phyloP scores from a whole-genome alignment of 192 early-diverging fungal species.

The Chytriomyces confervae region DNA sequence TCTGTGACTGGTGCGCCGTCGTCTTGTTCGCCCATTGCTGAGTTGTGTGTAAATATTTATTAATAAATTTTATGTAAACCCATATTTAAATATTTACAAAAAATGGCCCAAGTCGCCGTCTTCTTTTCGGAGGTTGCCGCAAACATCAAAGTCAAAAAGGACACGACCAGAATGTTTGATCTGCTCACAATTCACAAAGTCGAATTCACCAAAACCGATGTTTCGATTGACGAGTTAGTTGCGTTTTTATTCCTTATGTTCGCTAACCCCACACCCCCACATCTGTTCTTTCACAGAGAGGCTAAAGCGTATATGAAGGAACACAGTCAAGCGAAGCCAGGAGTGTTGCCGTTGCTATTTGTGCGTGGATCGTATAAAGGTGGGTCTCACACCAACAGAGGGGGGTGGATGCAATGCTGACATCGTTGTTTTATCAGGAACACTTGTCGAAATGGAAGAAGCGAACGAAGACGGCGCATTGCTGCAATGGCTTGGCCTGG shows the following conservation, averaged over 20 bases:
- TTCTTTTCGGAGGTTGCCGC: conserved; percentile 2
- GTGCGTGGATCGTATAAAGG: conserved; percentile 23
- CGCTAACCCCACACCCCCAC: not conserved
- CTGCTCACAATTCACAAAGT: conserved; percentile 28
- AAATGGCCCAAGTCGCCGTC: not conserved
- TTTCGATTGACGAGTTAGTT: conserved; percentile 15
- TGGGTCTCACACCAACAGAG: not conserved
- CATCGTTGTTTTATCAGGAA: not conserved
- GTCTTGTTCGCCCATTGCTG: too few species aligned
- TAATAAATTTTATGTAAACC: too few species aligned
- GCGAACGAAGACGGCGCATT: conserved; percentile 26
- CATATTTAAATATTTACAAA: too few species aligned
- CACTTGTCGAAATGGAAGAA: conserved; percentile 31
- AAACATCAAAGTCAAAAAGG: conserved; percentile 23
- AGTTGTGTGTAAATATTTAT: too few species aligned
- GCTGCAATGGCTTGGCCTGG: not conserved
- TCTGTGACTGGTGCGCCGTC: too few species aligned
- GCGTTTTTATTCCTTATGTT: not conserved
- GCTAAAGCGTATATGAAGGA: conserved; percentile 24
- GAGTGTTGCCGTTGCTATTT: conserved; percentile 16
- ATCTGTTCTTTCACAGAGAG: not conserved
- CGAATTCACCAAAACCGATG: conserved; percentile 25
- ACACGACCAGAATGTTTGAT: conserved; percentile 21
- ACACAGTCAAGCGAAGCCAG: conserved; percentile 19
- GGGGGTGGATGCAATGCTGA: too few species aligned